These are phyloP conservation scores for Myxozyma neglecta DNA, from an alignment of 805 yeast species.

Conservation along the genomic window DNA sequence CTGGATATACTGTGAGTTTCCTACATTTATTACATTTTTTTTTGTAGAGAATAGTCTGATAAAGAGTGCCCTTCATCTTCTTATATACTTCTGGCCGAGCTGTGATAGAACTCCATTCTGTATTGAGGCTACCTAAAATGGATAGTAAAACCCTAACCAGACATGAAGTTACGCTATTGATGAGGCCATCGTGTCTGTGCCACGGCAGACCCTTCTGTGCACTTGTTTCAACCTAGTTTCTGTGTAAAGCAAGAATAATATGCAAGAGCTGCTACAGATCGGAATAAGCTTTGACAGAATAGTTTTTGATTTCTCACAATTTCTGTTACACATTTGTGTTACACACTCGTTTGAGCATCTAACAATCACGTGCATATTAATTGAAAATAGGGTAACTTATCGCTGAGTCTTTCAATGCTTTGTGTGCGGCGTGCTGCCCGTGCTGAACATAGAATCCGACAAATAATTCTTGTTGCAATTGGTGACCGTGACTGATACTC, in stretches of 20 bases:
- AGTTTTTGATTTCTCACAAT: neutral
- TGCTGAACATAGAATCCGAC: no score
- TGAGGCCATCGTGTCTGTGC: conserved; percentile 2
- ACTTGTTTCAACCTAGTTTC: neutral
- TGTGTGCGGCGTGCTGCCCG: no score
- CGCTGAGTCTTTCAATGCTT: no score
- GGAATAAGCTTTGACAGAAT: neutral
- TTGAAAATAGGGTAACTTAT: no score
- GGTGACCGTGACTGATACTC: no score
- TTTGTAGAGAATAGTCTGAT: neutral
- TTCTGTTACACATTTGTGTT: neutral
- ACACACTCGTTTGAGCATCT: no score
- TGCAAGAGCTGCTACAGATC: neutral
- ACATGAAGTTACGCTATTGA: neutral
- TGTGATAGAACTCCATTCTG: neutral
- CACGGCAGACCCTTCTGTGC: neutral
- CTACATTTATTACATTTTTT: no score
- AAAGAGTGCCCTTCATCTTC: neutral
- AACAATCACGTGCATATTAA: no score
- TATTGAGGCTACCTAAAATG: neutral
- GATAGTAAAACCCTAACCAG: neutral
- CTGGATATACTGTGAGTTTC: no score
- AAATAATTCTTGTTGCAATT: no score
- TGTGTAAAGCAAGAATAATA: neutral
- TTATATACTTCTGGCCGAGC: neutral